Evolutionary conservation across 2,329 filamentous ascomycete species (phyloP), one percentile per base, ranked within the genome.

Genomic region (Fusarium miscanthi): DNA sequence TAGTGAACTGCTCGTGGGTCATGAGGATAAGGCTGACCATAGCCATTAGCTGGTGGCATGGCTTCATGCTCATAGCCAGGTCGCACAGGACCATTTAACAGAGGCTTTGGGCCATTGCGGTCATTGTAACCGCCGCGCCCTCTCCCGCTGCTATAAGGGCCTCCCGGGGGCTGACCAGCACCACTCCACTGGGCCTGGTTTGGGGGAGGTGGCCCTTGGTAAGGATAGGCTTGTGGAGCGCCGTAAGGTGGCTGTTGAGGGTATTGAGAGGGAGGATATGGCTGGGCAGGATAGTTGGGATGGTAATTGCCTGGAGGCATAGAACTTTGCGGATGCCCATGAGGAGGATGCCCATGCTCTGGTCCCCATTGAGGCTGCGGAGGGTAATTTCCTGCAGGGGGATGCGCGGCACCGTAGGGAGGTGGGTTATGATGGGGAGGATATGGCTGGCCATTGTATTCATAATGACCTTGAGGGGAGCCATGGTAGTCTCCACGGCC

Each of bases 201-300:
- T 49, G 79, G 79, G 43, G 80, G 80, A 46, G 81, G 78, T 43
- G 80, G 80, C 14, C 77, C 76, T 54, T 80, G 81, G 69, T 84
- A 84, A 8, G 80, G 79, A 41, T 84, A 84, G 40, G 79, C 79
- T 59, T 82, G 82, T 33, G 82, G 80, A 46, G 82, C 78, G 17
- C 79, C 80, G 69, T 87, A 87, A 19, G 83, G 79, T 41, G 84
- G 81, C 58, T 85, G 85, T 67, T 86, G 86, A 17, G 81, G 76
- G 65, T 84, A 83, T 59, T 84, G 82, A 30, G 82, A 63, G 48
- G 80, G 77, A 37, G 80, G 79, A 65, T 89, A 90, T 13, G 83
- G 79, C 74, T 90, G 89, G 43, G 86, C 85, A 42, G 87, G 85
- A 76, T 89, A 90, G 78, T 87, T 89, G 38, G 87, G 87, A 72